These are phyloP conservation scores for Nakaseomyces uthaithaninus DNA, from an alignment of 1,139 yeast species.

Conservation along the genomic window DNA sequence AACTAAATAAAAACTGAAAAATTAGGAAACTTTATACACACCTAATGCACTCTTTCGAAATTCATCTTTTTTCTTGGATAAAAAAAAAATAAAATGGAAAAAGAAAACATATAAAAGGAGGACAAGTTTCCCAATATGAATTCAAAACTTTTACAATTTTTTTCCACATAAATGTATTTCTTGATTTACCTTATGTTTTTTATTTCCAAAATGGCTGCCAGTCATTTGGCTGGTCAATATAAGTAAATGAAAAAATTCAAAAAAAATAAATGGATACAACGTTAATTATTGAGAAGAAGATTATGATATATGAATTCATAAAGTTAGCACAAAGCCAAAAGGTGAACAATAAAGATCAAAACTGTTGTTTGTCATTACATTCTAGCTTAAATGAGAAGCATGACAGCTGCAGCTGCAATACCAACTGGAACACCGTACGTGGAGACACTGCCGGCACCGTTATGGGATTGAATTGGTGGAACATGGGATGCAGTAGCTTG, in stretches of 20 bases:
- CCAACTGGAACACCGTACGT: constrained; percentile 2
- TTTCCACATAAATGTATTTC: not conserved
- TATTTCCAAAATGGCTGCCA: not conserved
- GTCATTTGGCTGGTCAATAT: not conserved
- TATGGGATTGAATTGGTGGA: constrained; percentile 4
- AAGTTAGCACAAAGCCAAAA: too few species aligned
- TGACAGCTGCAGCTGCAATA: constrained; percentile 3
- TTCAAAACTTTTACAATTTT: not conserved
- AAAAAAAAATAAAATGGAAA: not conserved
- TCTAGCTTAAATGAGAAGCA: not conserved
- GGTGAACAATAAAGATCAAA: not conserved
- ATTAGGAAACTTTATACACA: too few species aligned
- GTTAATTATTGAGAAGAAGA: not conserved
- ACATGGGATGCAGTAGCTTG: constrained; percentile 6
- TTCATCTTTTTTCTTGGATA: not conserved
- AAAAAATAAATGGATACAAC: not conserved
- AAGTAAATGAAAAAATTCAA: not conserved
- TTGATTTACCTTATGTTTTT: not conserved
- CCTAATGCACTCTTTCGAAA: not conserved
- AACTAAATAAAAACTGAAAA: too few species aligned
- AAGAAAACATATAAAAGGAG: constrained; percentile 1
- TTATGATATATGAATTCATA: not conserved
- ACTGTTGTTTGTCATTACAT: not conserved
- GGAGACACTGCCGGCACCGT: not conserved
- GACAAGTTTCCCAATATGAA: not conserved